Base-by-base conservation (phyloP, 2,329 filamentous ascomycete genomes). In the Paecilomyces dactylethromorphus region DNA sequence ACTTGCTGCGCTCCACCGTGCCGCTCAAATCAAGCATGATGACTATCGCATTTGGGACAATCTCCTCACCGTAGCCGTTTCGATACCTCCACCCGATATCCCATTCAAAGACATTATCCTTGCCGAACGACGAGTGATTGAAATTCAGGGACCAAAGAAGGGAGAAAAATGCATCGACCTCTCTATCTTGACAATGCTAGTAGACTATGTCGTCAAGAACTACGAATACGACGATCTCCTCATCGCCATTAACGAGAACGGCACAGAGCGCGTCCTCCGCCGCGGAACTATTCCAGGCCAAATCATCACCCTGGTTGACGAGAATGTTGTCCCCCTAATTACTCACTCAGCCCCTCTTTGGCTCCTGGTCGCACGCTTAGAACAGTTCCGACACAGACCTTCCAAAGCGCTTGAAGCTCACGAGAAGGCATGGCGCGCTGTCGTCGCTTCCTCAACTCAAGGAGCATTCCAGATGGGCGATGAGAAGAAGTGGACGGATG, bases 21-120 rank as follows among this genome's bases (percentile, higher is more conserved):
- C 92, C 10, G 91, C 92, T 0, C 83, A 84, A 3, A 84, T 96
- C 24, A 91, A 95, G 55, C 84, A 91, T 73, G 87, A 92, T 66
- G 93, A 93, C 76, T 90, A 89, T 83, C 87, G 91, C 65, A 97
- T 99, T 72, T 97, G 93, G 93, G 91, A 96, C 71, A 99, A 99
- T 68, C 88, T 97, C 15, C 84, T 99, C 59, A 94, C 92, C 0
- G 87, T 97, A 22, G 89, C 90, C 0, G 85, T 90, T 0, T 89
- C 91, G 1, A 83, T 94, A 29, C 82, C 81, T 0, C 92, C 93
- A 0, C 88, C 90, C 0, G 60, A 65, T 31, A 79, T 76, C 0
- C 85, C 88, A 0, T 87, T 91, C 69, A 73, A 80, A 0, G 91
- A 97, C 62, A 84, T 96, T 55, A 78, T 96, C 32, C 81, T 87